Conservation (phyloP, 1,284 basidiomycete species). For the Malassezia pachydermatis region DNA sequence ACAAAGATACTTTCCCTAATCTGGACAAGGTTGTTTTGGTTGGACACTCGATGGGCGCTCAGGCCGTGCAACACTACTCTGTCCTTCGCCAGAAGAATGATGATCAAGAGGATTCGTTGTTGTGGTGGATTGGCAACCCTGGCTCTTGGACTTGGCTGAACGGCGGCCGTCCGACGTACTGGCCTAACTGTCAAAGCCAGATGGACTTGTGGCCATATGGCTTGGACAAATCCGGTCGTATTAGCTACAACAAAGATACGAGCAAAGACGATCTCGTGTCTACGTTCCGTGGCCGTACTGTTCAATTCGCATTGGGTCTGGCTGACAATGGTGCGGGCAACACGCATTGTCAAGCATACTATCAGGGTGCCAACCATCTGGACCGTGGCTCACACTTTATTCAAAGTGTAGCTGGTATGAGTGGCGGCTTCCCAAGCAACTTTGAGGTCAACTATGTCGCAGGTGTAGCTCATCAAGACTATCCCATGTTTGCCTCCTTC, state of each 20-base stretch:
- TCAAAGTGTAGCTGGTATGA: neutral
- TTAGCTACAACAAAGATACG: conserved; percentile 19
- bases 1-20: conserved; percentile 32
- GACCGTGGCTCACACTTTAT: conserved; percentile 9
- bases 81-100: conserved; percentile 27
- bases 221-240: conserved; percentile 18
- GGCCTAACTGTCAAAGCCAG: neutral
- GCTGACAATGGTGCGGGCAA: conserved; percentile 41
- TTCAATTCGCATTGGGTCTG: conserved; percentile 34
- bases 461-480: conserved; percentile 37
- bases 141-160: conserved; percentile 31
- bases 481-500: conserved; percentile 34
- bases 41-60: conserved; percentile 38
- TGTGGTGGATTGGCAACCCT: conserved; percentile 34
- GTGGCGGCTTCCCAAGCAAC: conserved; percentile 21
- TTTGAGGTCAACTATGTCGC: conserved; percentile 36
- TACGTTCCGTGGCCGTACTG: conserved; percentile 23
- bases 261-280: conserved; percentile 18
- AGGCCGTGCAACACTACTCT: conserved; percentile 36
- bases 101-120: conserved; percentile 22
- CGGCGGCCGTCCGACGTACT: conserved; percentile 19
- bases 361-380: conserved; percentile 38
- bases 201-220: conserved; percentile 5
- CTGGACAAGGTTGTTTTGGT: conserved; percentile 32
- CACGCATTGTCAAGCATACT: conserved; percentile 32